These are phyloP conservation scores for Coffea eugenioides DNA, from an alignment of 257 asterid species.

Conservation along the genomic window DNA sequence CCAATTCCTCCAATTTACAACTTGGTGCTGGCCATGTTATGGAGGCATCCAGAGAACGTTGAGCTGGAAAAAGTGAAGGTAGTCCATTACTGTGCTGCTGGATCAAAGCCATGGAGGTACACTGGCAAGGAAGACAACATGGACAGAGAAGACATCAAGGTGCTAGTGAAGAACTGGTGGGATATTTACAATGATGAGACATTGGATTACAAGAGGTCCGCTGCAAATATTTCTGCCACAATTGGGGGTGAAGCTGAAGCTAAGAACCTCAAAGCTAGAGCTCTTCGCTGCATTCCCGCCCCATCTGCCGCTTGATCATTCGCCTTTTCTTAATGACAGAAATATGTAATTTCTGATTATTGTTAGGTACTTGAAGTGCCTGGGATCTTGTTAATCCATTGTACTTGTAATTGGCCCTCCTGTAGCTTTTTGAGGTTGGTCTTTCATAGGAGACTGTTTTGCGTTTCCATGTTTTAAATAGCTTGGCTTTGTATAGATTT, in stretches of 20 bases:
- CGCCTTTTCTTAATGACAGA: no score
- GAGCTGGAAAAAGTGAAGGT: constrained; percentile 58
- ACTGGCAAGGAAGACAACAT: constrained; percentile 63
- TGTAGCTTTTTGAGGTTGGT: no score
- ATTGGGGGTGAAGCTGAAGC: constrained; percentile 8
- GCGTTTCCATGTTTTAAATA: no score
- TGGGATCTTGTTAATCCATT: no score
- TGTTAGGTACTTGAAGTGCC: no score
- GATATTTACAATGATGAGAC: constrained; percentile 52
- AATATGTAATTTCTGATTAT: no score
- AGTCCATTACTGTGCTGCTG: constrained; percentile 78
- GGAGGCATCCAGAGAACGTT: constrained; percentile 80
- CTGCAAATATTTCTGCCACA: neutral
- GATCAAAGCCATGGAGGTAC: constrained; percentile 87
- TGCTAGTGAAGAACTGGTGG: constrained; percentile 68
- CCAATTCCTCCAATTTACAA: constrained; percentile 62
- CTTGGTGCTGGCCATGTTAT: constrained; percentile 60
- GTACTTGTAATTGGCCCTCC: no score
- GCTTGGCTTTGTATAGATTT: no score
- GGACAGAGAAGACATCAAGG: constrained; percentile 65
- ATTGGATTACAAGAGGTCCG: constrained; percentile 25
- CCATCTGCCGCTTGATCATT: constrained; percentile 55
- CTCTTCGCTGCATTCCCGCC: constrained; percentile 37
- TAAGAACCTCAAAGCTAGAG: constrained; percentile 23
- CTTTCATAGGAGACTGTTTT: no score